These are phyloP conservation scores for Mycena rebaudengoi DNA, from an alignment of 768 basidiomycete species.

Conservation along the genomic window DNA sequence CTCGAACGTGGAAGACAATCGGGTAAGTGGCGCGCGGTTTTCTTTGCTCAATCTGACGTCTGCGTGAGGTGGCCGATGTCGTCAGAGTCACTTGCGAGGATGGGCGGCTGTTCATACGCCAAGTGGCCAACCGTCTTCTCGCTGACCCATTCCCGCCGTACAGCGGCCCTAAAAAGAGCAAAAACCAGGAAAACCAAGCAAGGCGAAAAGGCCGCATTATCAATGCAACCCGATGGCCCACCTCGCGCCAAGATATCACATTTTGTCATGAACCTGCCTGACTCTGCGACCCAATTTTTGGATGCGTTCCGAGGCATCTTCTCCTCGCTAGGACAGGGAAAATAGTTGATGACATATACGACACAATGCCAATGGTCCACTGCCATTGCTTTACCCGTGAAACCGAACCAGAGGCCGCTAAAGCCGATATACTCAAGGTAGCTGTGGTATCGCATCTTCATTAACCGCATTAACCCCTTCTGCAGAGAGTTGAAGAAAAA, in stretches of 20 bases:
- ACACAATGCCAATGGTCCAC: conserved; percentile 89
- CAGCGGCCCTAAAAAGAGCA: conserved; percentile 58
- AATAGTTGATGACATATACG: conserved; percentile 57
- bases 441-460: conserved; percentile 34
- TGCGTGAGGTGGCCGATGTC: conserved; percentile 68
- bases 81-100: conserved; percentile 84
- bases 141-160: conserved; percentile 74
- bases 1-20: conserved; percentile 79
- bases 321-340: conserved; percentile 40
- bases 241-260: conserved; percentile 73
- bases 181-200: conserved; percentile 49
- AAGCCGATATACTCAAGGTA: conserved; percentile 84
- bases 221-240: conserved; percentile 14
- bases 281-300: conserved; percentile 88
- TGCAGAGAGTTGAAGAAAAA: conserved; percentile 75
- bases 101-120: conserved; percentile 85
- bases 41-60: conserved; percentile 5
- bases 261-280: conserved; percentile 98
- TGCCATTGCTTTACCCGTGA: conserved; percentile 97
- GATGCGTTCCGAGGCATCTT: conserved; percentile 87
- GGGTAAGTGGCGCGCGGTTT: conserved; percentile 57
- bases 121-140: conserved; percentile 59
- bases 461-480: conserved; percentile 23
- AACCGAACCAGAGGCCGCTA: conserved; percentile 69
- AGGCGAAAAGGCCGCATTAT: conserved; percentile 43